Percentiles rank a stretch among this genome's conserved stretches.
Evolutionary conservation across 768 basidiomycete genomes (phyloP).

Genomic region (Grammothele lineata): DNA sequence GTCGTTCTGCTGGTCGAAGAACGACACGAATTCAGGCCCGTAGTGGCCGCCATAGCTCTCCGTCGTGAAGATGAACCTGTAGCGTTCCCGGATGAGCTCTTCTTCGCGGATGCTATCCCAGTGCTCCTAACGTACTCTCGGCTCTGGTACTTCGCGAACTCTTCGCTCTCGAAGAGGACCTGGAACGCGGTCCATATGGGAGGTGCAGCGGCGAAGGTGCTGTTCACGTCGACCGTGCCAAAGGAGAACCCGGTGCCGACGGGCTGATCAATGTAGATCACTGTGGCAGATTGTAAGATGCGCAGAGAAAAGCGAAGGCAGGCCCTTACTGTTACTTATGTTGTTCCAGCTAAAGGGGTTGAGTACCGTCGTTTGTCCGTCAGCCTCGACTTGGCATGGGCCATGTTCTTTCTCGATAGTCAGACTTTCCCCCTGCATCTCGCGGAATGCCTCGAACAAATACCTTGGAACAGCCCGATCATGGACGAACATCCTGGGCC

Average conservation of each 20-base stretch:
- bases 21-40: conserved; percentile 59
- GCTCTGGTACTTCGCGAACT: conserved; percentile 47
- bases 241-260: conserved; percentile 64
- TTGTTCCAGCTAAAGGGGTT: conserved; percentile 74
- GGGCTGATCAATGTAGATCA: conserved; percentile 70
- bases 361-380: conserved; percentile 44
- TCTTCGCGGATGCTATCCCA: too few species aligned
- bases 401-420: conserved; percentile 45
- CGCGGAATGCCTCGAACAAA: neutral
- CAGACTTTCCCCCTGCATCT: too few species aligned
- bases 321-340: conserved; percentile 52
- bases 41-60: conserved; percentile 71
- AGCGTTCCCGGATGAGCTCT: neutral
- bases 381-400: conserved; percentile 56
- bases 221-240: conserved; percentile 54
- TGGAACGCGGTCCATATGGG: conserved; percentile 64
- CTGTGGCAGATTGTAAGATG: conserved; percentile 34
- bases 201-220: conserved; percentile 50
- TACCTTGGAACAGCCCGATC: conserved; percentile 66
- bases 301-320: neutral
- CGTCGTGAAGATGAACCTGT: conserved; percentile 60
- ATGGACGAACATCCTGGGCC: conserved; percentile 37
- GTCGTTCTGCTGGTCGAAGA: conserved; percentile 58
- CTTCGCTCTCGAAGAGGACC: conserved; percentile 51
- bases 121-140: conserved; percentile 38